Percentiles rank a stretch among this genome's conserved stretches.
Conservation (phyloP, 108 stramenopile species). For the Schizochytrium sp. region DNA sequence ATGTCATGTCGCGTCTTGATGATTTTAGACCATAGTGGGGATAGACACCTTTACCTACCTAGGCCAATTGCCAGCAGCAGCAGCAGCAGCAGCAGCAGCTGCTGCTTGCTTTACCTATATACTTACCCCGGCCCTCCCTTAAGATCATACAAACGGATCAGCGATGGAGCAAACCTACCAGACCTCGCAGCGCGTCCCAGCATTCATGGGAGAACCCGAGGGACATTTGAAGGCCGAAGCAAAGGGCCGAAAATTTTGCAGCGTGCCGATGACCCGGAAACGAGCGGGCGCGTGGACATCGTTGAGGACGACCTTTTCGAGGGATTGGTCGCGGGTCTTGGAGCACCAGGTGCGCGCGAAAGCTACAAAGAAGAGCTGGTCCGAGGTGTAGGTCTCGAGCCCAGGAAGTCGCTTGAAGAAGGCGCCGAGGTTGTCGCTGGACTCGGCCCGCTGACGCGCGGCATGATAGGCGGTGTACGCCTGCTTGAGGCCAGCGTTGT, state of each 20-base stretch:
- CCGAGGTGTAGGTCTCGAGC: background rate
- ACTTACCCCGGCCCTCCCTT: no score
- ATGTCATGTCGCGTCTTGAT: no score
- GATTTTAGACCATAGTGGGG: no score
- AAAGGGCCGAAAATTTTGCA: background rate
- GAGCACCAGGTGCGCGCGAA: background rate
- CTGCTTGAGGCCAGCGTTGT: background rate
- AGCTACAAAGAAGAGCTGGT: background rate
- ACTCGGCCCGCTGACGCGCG: background rate
- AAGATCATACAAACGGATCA: no score
- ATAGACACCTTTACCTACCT: no score
- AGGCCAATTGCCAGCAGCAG: no score
- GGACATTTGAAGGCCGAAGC: background rate
- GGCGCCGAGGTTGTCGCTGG: background rate
- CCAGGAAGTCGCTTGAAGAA: background rate
- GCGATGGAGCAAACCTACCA: background rate
- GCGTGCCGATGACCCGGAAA: background rate
- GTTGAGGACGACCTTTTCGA: background rate
- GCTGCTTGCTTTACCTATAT: no score
- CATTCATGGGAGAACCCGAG: background rate
- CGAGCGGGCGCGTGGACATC: background rate
- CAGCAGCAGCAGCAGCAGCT: no score
- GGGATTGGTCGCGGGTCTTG: background rate
- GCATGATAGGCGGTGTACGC: background rate
- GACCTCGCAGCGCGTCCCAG: background rate